Evolutionary conservation across 129 eudicot species (phyloP), one percentile per base, ranked within the genome.

Genomic region (Rutidosis leptorrhynchoides): DNA sequence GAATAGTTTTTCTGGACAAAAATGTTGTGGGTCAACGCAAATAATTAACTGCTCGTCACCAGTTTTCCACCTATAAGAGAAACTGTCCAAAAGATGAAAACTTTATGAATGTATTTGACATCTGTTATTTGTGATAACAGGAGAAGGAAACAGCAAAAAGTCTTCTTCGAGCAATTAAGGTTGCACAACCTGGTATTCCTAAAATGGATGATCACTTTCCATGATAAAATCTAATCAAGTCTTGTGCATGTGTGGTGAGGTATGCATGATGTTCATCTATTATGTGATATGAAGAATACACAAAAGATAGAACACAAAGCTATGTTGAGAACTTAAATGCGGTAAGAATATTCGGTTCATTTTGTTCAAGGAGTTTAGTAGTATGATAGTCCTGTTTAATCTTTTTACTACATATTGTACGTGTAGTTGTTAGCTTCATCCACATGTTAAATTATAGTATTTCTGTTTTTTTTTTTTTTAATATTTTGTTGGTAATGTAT

Each of bases 141-240:
- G 98, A 93, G 77, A 92, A 80, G 77, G 98, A 88, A 83, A 74
- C 80, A 27, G 98, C 96, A 15, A 88, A 86, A 78, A 78, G 72
- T 81, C 75, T 89, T 23, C 96, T 93, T 49, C 74, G 90, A 67
- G 82, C 84, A 67, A 86, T 88, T 60, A 86, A 83, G 78, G 56
- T 48, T 73, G 86, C 74, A 24, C 88, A 73, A 74, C 45, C 83
- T 56, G 30, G 35, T 56, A 12, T 56, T 26, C n/a, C 64, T 68
- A 53, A 73, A 51, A 46, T 72, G 64, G 65, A 42, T 56, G 83
- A 82, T 78, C 84, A 78, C 46, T 77, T 74, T 21, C 76, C 90
- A 16, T 72, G 83, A 3, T 79, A 68, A 73, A 28, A 71, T 58
- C 6, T 27, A 7, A 25, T 6, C n/a, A 22, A 55, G 7, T 55